Evolutionary conservation across 2,329 filamentous ascomycete genomes (phyloP).

Genomic region (Stylonectria norvegica): DNA sequence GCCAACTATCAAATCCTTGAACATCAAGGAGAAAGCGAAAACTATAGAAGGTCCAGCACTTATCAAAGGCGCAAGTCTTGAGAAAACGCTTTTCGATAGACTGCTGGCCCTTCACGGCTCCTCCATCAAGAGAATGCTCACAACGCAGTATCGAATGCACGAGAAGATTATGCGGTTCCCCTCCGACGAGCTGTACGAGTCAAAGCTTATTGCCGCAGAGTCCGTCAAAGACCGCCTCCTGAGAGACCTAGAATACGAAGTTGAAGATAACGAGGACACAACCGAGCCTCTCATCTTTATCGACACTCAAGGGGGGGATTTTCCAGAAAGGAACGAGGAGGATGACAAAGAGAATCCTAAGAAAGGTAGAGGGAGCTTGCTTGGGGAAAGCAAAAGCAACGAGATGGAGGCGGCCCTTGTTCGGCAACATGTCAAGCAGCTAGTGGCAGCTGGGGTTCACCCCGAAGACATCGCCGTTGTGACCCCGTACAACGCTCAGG

Average conservation of each 20-base stretch:
- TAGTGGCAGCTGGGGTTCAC: constrained; percentile 76
- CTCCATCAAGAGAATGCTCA: constrained; percentile 88
- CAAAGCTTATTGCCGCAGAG: constrained; percentile 75
- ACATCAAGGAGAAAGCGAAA: constrained; percentile 45
- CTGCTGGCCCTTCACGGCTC: constrained; percentile 77
- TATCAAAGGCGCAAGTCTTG: constrained; percentile 61
- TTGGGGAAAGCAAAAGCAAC: constrained; percentile 76
- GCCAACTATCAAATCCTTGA: constrained; percentile 85
- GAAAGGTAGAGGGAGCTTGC: constrained; percentile 44
- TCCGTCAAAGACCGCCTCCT: constrained; percentile 72
- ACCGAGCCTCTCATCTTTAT: constrained; percentile 85
- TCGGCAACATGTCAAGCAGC: constrained; percentile 67
- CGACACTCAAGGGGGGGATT: constrained; percentile 94
- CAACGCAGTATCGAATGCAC: constrained; percentile 97
- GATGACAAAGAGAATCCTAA: constrained; percentile 51
- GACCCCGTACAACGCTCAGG: constrained; percentile 95
- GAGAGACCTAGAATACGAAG: constrained; percentile 71
- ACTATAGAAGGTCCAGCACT: constrained; percentile 35
- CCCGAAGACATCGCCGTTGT: constrained; percentile 87
- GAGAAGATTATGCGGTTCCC: constrained; percentile 93
- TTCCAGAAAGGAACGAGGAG: constrained; percentile 77
- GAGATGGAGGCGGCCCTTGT: constrained; percentile 85
- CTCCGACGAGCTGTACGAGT: constrained; percentile 82
- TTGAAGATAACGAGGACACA: constrained; percentile 81
- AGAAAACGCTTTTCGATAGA: constrained; percentile 90